These are phyloP conservation scores for Gomphus bonarii DNA, from an alignment of 1,284 basidiomycete genomes.

Conservation along the genomic window DNA sequence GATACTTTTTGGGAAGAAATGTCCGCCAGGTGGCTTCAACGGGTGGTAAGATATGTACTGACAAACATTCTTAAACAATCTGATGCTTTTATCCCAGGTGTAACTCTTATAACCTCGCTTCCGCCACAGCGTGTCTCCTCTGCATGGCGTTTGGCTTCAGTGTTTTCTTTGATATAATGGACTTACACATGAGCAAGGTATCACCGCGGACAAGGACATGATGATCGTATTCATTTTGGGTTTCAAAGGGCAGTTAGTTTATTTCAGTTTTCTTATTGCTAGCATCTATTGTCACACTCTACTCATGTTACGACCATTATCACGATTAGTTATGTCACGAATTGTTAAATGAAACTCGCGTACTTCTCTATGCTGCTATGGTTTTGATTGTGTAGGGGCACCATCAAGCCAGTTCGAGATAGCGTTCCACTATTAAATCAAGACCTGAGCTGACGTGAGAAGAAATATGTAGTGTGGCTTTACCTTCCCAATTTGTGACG, in stretches of 20 bases:
- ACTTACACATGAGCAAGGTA: conserved; percentile 44
- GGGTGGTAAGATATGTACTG: conserved; percentile 43
- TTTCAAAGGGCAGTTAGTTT: not conserved
- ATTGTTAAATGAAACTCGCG: not conserved
- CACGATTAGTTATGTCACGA: not conserved
- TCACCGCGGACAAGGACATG: conserved; percentile 35
- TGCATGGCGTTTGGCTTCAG: conserved; percentile 43
- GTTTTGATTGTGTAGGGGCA: not conserved
- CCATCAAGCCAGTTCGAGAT: conserved; percentile 65
- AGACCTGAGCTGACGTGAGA: conserved; percentile 6
- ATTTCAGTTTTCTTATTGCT: not conserved
- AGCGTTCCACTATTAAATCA: conserved; percentile 59
- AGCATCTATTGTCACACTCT: conserved; percentile 3
- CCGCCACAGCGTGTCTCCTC: conserved; percentile 48
- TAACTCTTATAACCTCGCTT: conserved; percentile 56
- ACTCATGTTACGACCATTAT: not conserved
- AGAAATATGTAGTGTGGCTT: conserved; percentile 17
- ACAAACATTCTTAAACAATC: not conserved
- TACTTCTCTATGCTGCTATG: not conserved
- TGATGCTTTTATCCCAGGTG: conserved; percentile 33
- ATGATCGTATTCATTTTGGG: not conserved
- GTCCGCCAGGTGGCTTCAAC: conserved; percentile 46
- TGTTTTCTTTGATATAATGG: conserved; percentile 56
- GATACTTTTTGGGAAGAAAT: conserved; percentile 48
- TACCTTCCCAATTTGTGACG: conserved; percentile 92